Conservation (phyloP, 768 basidiomycete genomes). For the Tulasnella sp. region DNA sequence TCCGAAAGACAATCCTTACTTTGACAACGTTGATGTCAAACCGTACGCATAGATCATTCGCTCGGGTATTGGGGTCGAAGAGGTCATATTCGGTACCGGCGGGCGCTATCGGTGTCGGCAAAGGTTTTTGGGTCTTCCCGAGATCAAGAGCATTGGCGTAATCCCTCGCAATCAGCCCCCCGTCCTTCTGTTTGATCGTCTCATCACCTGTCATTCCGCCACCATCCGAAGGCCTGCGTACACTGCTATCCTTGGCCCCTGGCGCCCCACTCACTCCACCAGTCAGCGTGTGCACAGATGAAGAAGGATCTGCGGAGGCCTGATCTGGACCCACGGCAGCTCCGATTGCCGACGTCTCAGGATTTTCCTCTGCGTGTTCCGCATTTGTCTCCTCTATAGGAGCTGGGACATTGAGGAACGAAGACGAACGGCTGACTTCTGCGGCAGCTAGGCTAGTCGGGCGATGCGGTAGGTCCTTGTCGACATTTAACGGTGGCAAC, state of each 20-base stretch:
- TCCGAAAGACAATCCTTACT: slow-evolving; percentile 43
- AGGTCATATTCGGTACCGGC: slow-evolving; percentile 55
- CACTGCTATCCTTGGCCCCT: too few species aligned
- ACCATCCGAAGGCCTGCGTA: too few species aligned
- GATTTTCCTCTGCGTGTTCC: not conserved
- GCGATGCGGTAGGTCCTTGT: slow-evolving; percentile 33
- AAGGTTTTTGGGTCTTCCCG: not conserved
- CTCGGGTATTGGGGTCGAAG: slow-evolving; percentile 52
- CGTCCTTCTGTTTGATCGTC: too few species aligned
- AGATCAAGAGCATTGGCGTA: not conserved
- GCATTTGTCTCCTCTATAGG: slow-evolving; percentile 31
- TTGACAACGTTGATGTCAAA: slow-evolving; percentile 98
- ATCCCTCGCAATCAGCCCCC: too few species aligned
- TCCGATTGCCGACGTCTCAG: not conserved
- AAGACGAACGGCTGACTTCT: slow-evolving; percentile 42
- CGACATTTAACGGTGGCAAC: slow-evolving; percentile 23
- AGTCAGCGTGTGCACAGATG: too few species aligned
- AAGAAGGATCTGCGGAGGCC: not conserved
- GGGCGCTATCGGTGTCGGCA: not conserved
- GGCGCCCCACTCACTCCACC: too few species aligned
- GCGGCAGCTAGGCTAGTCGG: slow-evolving; percentile 18
- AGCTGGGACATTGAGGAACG: slow-evolving; percentile 72
- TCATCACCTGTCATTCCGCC: too few species aligned
- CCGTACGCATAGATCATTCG: slow-evolving; percentile 73
- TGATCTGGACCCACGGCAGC: not conserved